Percentiles rank a stretch among this genome's conserved stretches.
phyloP scores from a whole-genome alignment of 768 basidiomycete genomes.

The Hypsizygus marmoreus region DNA sequence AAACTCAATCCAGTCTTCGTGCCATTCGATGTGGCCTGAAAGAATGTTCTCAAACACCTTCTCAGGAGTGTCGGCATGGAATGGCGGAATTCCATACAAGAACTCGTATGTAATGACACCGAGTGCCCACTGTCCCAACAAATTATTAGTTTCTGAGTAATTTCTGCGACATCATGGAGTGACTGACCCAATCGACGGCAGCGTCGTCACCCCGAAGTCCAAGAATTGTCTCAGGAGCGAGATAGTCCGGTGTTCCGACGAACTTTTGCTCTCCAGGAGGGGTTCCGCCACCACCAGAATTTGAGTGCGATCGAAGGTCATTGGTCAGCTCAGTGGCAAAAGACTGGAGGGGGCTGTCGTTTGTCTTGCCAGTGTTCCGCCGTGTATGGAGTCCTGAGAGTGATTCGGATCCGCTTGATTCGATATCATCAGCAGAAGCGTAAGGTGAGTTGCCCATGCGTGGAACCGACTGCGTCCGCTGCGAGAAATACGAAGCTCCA shows the following conservation, averaged over 20 bases:
- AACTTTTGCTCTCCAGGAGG: conserved; percentile 90
- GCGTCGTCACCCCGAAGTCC: conserved; percentile 94
- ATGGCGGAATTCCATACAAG: conserved; percentile 94
- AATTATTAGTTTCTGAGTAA: conserved; percentile 16
- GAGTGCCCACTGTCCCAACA: conserved; percentile 81
- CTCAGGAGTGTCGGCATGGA: conserved; percentile 96
- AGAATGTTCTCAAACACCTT: conserved; percentile 98
- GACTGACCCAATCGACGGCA: conserved; percentile 92
- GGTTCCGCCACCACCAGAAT: conserved; percentile 60
- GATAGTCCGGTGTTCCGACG: conserved; percentile 96
- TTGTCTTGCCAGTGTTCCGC: conserved; percentile 44
- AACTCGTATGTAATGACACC: conserved; percentile 99
- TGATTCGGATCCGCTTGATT: conserved; percentile 86
- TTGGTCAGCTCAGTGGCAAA: conserved; percentile 86
- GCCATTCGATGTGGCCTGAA: conserved; percentile 93
- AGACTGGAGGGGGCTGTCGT: conserved; percentile 82
- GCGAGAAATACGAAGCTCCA: conserved; percentile 81
- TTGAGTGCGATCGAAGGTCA: conserved; percentile 78
- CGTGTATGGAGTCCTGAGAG: conserved; percentile 55
- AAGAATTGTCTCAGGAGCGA: conserved; percentile 94
- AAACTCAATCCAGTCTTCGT: conserved; percentile 89
- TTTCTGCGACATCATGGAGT: neutral
- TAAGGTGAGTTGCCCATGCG: conserved; percentile 68
- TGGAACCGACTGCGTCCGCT: conserved; percentile 59
- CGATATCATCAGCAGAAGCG: conserved; percentile 76